A percentile compares a stretch with the other conserved stretches of the same genome.
Conservation (phyloP, 2,329 filamentous ascomycete genomes). For the Fusarium brachygibbosum region DNA sequence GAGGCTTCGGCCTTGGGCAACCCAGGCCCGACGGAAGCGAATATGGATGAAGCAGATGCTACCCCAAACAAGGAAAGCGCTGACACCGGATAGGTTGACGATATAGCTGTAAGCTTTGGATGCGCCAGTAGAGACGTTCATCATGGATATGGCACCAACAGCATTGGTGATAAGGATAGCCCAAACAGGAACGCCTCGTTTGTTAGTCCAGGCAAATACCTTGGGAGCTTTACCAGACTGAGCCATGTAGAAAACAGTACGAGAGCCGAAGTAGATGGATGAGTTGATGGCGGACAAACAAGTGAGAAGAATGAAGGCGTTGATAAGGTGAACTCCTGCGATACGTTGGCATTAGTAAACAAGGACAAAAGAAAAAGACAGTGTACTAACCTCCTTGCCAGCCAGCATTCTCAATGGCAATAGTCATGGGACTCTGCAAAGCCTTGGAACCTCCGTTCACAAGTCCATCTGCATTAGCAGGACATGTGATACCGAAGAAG, state of each 20-base stretch:
- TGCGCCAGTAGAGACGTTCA: slow-evolving; percentile 78
- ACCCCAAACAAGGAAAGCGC: slow-evolving; percentile 80
- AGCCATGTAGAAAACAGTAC: slow-evolving; percentile 82
- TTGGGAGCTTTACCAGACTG: slow-evolving; percentile 78
- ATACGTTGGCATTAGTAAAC: slow-evolving; percentile 12
- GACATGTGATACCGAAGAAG: slow-evolving; percentile 81
- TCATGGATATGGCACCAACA: slow-evolving; percentile 79
- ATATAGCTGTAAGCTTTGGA: slow-evolving; percentile 76
- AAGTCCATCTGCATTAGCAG: slow-evolving; percentile 74
- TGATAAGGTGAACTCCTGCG: slow-evolving; percentile 76
- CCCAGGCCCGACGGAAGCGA: slow-evolving; percentile 76
- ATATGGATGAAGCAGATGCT: slow-evolving; percentile 79
- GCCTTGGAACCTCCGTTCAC: slow-evolving; percentile 73
- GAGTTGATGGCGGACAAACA: slow-evolving; percentile 80
- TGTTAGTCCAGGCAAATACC: slow-evolving; percentile 77
- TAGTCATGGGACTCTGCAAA: slow-evolving; percentile 79
- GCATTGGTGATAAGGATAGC: slow-evolving; percentile 77
- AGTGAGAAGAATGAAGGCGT: slow-evolving; percentile 81
- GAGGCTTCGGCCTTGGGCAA: slow-evolving; percentile 66
- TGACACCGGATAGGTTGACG: slow-evolving; percentile 77
- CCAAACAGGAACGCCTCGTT: slow-evolving; percentile 71
- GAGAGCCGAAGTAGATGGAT: slow-evolving; percentile 81
- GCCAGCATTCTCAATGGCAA: slow-evolving; percentile 79
- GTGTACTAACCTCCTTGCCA: slow-evolving; percentile 70
- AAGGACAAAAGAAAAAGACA: not conserved